Percentiles rank a stretch among this genome's conserved stretches.
These are phyloP conservation scores for Diutina sp. DNA, from an alignment of 1,139 yeast genomes.

Conservation along the genomic window DNA sequence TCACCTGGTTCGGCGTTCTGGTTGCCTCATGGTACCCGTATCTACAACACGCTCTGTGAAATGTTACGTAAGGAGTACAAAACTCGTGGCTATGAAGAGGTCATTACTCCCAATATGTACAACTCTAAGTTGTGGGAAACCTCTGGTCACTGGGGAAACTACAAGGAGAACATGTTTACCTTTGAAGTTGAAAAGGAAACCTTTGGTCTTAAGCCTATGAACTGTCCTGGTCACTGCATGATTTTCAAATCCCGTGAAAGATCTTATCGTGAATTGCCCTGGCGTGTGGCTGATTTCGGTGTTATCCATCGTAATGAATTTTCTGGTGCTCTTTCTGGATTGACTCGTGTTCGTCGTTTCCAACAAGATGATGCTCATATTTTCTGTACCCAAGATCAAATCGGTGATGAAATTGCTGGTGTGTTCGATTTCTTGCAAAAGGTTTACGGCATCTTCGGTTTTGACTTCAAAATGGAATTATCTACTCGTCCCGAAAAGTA, in stretches of 20 bases:
- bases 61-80: constrained; percentile 73
- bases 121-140: constrained; percentile 94
- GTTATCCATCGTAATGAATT: constrained; percentile 93
- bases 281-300: constrained; percentile 95
- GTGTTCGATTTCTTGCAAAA: constrained; percentile 70
- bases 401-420: constrained; percentile 66
- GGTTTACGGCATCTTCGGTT: constrained; percentile 76
- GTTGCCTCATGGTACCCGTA: constrained; percentile 97
- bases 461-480: constrained; percentile 38
- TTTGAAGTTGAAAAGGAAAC: constrained; percentile 87
- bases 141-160: constrained; percentile 97
- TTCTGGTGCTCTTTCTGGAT: constrained; percentile 73
- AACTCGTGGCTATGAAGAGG: constrained; percentile 92
- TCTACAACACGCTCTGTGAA: constrained; percentile 74
- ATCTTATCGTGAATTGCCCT: constrained; percentile 87
- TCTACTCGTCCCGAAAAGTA: constrained; percentile 82
- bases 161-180: constrained; percentile 94
- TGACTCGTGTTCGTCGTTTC: constrained; percentile 93
- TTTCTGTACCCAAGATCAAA: constrained; percentile 85
- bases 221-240: constrained; percentile 96
- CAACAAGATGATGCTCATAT: constrained; percentile 99
- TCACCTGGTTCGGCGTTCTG: constrained; percentile 97
- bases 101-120: constrained; percentile 95
- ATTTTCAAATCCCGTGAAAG: constrained; percentile 80
- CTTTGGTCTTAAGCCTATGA: constrained; percentile 93